Evolutionary conservation across 441 rosid species (phyloP).

Genomic region (Omphalea diandra): DNA sequence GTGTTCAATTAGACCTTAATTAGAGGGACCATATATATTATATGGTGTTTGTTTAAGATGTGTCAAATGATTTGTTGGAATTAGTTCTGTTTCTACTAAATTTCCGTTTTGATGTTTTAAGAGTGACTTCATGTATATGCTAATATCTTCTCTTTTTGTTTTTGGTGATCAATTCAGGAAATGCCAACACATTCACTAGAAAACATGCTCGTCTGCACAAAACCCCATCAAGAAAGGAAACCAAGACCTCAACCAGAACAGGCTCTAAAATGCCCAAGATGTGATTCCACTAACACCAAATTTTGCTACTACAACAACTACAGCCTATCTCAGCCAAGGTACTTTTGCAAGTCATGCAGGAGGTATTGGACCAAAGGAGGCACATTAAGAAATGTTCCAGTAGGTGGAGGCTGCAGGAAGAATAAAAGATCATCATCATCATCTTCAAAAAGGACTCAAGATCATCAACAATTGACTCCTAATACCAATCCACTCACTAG

Average conservation of each 20-base stretch:
- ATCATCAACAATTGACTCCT: conserved; percentile 31
- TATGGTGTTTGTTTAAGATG: no score
- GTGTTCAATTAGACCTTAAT: not conserved
- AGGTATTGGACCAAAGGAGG: conserved; percentile 98
- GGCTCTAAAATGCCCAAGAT: conserved; percentile 78
- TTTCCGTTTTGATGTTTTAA: not conserved
- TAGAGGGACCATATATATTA: not conserved
- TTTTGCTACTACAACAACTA: conserved; percentile 97
- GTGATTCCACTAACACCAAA: conserved; percentile 90
- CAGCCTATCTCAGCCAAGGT: conserved; percentile 89
- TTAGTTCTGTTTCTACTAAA: no score
- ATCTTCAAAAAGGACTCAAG: conserved; percentile 42
- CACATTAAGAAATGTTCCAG: conserved; percentile 83
- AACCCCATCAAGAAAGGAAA: conserved; percentile 50
- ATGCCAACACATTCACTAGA: conserved; percentile 47
- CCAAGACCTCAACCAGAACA: conserved; percentile 73
- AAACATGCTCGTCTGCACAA: conserved; percentile 49
- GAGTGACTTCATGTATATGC: not conserved
- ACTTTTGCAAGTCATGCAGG: conserved; percentile 90
- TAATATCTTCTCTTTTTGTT: not conserved
- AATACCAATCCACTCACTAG: conserved; percentile 29
- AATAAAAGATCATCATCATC: conserved; percentile 64
- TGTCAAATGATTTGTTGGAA: not conserved
- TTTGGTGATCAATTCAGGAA: conserved; percentile 35
- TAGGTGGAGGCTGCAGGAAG: conserved; percentile 88